Evolutionary conservation across 1,139 yeast genomes (phyloP), one percentile per base, ranked within the genome.

Genomic region (Pneumocystis jirovecii): DNA sequence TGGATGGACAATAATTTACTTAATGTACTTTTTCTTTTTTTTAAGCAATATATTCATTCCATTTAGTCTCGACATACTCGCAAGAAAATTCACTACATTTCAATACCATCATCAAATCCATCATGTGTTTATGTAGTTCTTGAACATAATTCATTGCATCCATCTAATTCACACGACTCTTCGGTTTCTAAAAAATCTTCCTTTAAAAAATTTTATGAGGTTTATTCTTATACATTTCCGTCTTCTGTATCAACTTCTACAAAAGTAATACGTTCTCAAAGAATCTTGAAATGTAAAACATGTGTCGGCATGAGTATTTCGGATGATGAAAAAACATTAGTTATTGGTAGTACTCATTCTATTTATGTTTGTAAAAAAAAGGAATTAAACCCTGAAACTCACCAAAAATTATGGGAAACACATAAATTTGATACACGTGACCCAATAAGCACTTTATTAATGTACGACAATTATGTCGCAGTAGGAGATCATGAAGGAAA

Each of bases 1-100:
- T 66, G 68, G 66, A 62, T 63, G 25, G 66, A 62, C 37, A 67
- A 66, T 19, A 34, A 57, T 7, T 45, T 62, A 3, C 37, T 66
- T 40, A 62, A 63, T 25, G 31, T 37, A 25, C 5, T 42, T 29
- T 29, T 39, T 4, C 45, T 65, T 10, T 42, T 31, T 15, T 25
- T 15, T 31, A 15, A 60, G 31, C 4, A 34, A 25, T 31, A 25
- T 40, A 60, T 31, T 40, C 25, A 19, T 60, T 57, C 6, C 19
- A 17, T 40, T 25, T 50, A 50, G 57, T 50, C 31, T 50, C 21
- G 34, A 25, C 34, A 50, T 17, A 50, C 37, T 34, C 56, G 40
- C 29, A 34, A 17, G 12, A 37, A 57, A n/a, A 40, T 61, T 17
- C 31, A 21, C 3, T 21, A 42, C 5, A 44, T 61, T 37, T 5